These are phyloP conservation scores for Cyclotella kingstonii DNA, from an alignment of 108 stramenopile species.

Conservation along the genomic window DNA sequence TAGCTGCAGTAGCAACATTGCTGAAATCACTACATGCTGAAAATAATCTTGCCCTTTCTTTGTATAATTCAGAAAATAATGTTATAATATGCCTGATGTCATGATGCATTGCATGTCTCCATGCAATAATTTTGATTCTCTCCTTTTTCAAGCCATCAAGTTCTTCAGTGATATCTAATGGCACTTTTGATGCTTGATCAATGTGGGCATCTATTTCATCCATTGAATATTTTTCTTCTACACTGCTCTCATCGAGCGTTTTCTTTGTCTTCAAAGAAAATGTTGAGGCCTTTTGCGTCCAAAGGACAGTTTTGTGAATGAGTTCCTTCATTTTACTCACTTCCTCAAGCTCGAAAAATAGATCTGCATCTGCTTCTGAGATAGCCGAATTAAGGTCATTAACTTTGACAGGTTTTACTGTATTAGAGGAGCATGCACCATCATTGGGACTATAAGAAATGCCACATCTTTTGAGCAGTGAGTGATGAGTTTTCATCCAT, in stretches of 20 bases:
- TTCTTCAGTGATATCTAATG: conserved; percentile 50
- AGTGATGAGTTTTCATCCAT: conserved; percentile 57
- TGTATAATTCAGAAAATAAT: conserved; percentile 47
- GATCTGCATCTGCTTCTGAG: conserved; percentile 48
- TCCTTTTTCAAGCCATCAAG: conserved; percentile 49
- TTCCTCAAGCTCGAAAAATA: conserved; percentile 68
- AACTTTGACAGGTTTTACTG: conserved; percentile 15
- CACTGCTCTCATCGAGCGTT: conserved; percentile 8
- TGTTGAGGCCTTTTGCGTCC: conserved; percentile 47
- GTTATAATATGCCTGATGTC: conserved; percentile 48
- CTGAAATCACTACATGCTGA: background rate
- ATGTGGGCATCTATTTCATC: conserved; percentile 53
- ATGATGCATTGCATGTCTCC: conserved; percentile 48
- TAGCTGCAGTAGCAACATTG: background rate
- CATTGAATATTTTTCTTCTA: conserved; percentile 30
- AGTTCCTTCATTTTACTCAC: conserved; percentile 50
- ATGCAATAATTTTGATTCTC: conserved; percentile 39
- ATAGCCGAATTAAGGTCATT: conserved; percentile 45
- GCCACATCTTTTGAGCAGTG: conserved; percentile 45
- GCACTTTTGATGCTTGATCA: conserved; percentile 53
- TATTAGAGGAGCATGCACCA: background rate
- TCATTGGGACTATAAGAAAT: conserved; percentile 31
- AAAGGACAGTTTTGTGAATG: conserved; percentile 37
- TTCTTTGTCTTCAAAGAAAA: conserved; percentile 50
- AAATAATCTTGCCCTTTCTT: conserved; percentile 33